A percentile compares a stretch with the other conserved stretches of the same genome.
Conservation (phyloP, 306 rosid genomes). For the Carpinus viminea region DNA sequence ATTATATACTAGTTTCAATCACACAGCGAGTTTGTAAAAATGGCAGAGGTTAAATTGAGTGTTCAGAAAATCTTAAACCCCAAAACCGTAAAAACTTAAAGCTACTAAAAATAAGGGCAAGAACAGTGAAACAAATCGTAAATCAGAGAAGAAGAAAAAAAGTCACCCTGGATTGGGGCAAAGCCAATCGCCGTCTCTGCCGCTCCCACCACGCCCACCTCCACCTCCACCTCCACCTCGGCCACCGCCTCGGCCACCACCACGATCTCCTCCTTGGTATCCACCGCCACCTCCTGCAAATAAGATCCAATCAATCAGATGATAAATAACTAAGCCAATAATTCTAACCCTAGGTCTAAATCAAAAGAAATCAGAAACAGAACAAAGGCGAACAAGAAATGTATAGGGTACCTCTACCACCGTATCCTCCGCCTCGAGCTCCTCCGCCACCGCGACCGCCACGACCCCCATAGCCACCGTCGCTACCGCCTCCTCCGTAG, state of each 20-base stretch:
- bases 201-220: conserved; percentile 80
- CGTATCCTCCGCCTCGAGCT: conserved; percentile 45
- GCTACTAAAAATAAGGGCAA: background rate
- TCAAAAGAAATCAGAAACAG: background rate
- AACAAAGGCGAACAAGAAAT: background rate
- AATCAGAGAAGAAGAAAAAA: background rate
- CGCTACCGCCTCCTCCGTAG: conserved; percentile 40
- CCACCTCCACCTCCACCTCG: conserved; percentile 47
- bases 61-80: background rate
- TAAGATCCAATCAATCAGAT: conserved; percentile 23
- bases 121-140: background rate
- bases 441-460: conserved; percentile 46
- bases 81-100: background rate
- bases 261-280: conserved; percentile 82
- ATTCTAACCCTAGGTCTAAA: background rate
- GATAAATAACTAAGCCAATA: background rate
- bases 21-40: background rate
- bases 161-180: conserved; percentile 83
- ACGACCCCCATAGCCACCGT: conserved; percentile 44
- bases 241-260: conserved; percentile 64
- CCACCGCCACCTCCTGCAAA: conserved; percentile 60
- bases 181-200: conserved; percentile 98
- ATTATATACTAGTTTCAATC: conserved; percentile 25
- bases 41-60: background rate
- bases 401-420: conserved; percentile 69